Base-by-base conservation (phyloP, 768 basidiomycete species). In the Boletus bicolor region DNA sequence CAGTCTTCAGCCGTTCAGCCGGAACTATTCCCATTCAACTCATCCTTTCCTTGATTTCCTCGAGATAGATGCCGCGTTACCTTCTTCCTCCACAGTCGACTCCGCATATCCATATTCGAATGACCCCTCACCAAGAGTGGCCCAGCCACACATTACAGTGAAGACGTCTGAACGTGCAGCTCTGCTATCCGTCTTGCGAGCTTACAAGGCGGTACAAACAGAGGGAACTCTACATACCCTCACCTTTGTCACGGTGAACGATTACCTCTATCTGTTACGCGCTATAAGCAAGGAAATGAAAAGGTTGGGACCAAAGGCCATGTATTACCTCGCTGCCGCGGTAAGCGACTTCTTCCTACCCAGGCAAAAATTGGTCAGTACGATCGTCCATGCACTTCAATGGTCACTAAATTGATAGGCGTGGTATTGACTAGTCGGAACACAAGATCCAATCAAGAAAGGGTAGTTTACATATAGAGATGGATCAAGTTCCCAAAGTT, bases 401-500 rank as follows among this genome's bases (percentile, higher is more conserved):
- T 7, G n/a, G 47, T 46, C 36, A 7, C 57, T 57, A 0, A 60
- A 56, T 10, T 24, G 34, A 41, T 26, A 32, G 14, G 39, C 8
- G 26, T 43, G 19, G 21, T 17, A 32, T 49, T 37, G 32, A 9
- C 32, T 64, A 97, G 96, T 89, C 93, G 1, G 93, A 93, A 73
- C 97, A 99, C 75, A 99, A 99, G 76, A 98, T 99, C 37, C 96
- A 98, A 67, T 97, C 94, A 1, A 91, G 92, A 30, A 94, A 96
- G 68, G 96, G 95, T 2, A 95, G 87, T 61, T 76, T 98, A 26
- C 82, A 84, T 44, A 90, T 98, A 53, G 95, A 98, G 72, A 99
- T 98, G 97, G 97, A 99, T 67, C 94, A 98, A 70, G 95, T 98
- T 0, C 97, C 97, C 8, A 99, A 99, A 73, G 87, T 98, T 36